phyloP scores from a whole-genome alignment of 371 early-diverging fungal species.

The Mucor lusitanicus region DNA sequence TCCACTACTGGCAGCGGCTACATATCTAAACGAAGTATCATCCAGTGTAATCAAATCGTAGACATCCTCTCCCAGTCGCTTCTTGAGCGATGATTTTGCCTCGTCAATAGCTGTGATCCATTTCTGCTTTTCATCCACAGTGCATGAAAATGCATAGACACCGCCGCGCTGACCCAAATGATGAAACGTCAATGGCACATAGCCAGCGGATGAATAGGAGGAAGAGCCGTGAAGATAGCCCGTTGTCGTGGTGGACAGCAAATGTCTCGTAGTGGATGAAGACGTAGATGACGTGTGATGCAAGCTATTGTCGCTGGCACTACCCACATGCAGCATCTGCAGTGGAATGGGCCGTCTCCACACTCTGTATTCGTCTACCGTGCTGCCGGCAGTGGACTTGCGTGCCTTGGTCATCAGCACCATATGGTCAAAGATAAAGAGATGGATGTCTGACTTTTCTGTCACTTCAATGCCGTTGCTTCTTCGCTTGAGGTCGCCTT shows the following conservation, averaged over 20 bases:
- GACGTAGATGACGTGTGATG: constrained; percentile 23
- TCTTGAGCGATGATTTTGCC: constrained; percentile 48
- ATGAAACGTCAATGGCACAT: constrained; percentile 15
- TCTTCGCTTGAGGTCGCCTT: constrained; percentile 72
- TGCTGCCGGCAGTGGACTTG: constrained; percentile 32
- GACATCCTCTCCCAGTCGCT: constrained; percentile 35
- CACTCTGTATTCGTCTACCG: constrained; percentile 52
- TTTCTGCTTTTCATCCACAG: constrained; percentile 67
- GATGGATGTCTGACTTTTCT: constrained; percentile 62
- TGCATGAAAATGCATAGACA: constrained; percentile 29
- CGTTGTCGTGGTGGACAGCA: background rate
- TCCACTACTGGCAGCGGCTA: constrained; percentile 2
- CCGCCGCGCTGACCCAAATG: constrained; percentile 28
- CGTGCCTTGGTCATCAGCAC: constrained; percentile 71
- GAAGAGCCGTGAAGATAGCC: background rate
- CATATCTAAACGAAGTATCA: constrained; percentile 11
- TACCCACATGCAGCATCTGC: constrained; percentile 41
- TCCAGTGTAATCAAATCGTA: constrained; percentile 19
- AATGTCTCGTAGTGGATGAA: constrained; percentile 2
- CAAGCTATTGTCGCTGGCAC: constrained; percentile 19
- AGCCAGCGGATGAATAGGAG: background rate
- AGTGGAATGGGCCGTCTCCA: constrained; percentile 62
- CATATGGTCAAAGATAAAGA: constrained; percentile 85
- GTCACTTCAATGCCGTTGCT: constrained; percentile 60
- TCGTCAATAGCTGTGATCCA: constrained; percentile 80